Evolutionary conservation across 192 early-diverging fungal genomes (phyloP), one percentile per base, ranked within the genome.

Genomic region (Coemansia sp.): DNA sequence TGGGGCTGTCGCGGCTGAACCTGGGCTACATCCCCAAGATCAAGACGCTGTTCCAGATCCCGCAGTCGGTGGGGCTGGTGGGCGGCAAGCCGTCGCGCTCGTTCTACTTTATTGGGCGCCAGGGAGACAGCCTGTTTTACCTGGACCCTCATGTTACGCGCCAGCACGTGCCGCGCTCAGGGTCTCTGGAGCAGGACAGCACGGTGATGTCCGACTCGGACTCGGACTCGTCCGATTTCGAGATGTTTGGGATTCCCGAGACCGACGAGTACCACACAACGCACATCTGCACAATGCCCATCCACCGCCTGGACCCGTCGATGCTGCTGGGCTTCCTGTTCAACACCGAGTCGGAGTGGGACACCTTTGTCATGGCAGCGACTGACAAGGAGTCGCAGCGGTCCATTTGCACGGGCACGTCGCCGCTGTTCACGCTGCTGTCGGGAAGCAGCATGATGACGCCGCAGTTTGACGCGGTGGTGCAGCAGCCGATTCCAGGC

Each of bases 321-420:
- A 80, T 80, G 79, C 60, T 80, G 28, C 60, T 80, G 44, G 79
- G 79, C 9, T 80, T 80, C 35, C 37, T 76, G 46, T 76, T 80
- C 57, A 67, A 68, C 61, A 64, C 68, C 20, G 73, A 77, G 39
- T 61, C 65, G 15, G 76, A 79, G 55, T 68, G 65, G 65, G 76
- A 79, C 55, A 61, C 69, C 9, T 79, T 79, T 68, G 76, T 68
- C 12, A 43, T 68, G 61, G 65, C 69, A 0, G 76, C 69, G 11
- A 68, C 76, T 2, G 65, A 70, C 56, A 77, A 77, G 48, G 73
- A 77, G 52, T 77, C 73, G 55, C 67, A 65, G 63, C 66, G 73
- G 28, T 70, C 73, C 30, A 77, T 77, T 53, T 77, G 74, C 68
- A 77, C 74, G 3, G 74, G 74, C 16, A 57, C 74, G 12, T 69